Conservation (phyloP, 2,329 filamentous ascomycete species). For the Leptodontidium sp. region DNA sequence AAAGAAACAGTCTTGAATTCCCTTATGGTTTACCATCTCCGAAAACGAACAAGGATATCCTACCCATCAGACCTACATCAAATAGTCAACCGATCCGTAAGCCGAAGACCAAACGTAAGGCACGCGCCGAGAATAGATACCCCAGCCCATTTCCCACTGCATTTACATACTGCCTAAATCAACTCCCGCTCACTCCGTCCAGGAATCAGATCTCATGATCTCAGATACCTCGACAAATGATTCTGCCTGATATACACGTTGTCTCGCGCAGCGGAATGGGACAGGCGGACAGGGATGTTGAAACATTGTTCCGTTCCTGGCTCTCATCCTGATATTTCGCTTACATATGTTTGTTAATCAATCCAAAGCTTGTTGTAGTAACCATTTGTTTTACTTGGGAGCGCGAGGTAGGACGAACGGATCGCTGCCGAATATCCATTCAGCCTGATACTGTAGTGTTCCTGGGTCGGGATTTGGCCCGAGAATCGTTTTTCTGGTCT, state of each 20-base stretch:
- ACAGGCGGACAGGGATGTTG: neutral
- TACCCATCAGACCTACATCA: neutral
- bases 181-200: neutral
- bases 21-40: neutral
- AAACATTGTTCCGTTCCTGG: constrained; percentile 2
- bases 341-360: constrained; percentile 6
- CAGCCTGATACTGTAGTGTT: constrained; percentile 1
- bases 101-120: neutral
- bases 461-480: neutral
- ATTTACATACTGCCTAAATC: constrained; percentile 6
- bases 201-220: constrained; percentile 16
- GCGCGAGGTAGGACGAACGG: neutral
- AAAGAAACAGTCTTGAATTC: neutral
- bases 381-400: neutral
- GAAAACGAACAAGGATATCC: neutral
- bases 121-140: constrained; percentile 14
- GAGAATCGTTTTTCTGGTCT: neutral
- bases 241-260: constrained; percentile 12
- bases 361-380: constrained; percentile 1
- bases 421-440: constrained; percentile 15
- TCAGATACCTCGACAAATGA: neutral
- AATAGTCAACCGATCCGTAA: neutral
- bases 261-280: neutral
- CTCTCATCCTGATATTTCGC: neutral
- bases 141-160: neutral